Percentiles rank a stretch among this genome's conserved stretches.
Evolutionary conservation across 768 basidiomycete species (phyloP).

Genomic region (Psilocybe sp.): DNA sequence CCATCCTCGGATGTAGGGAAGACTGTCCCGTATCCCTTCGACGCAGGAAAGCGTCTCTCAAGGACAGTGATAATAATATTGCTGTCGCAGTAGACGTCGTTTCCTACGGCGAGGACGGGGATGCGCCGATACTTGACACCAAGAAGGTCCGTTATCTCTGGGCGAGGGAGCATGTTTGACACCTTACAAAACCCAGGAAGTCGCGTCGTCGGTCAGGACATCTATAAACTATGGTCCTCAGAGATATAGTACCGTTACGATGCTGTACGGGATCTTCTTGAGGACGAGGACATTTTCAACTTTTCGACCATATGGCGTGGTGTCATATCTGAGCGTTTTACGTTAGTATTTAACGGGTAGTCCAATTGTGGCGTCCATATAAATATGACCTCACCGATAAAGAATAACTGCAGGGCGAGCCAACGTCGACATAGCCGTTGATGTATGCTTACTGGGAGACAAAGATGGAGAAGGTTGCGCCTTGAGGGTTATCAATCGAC

Average conservation of each 20-base stretch:
- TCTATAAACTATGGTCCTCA: not conserved
- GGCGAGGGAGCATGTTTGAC: conserved; percentile 47
- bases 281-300: conserved; percentile 48
- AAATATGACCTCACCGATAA: conserved; percentile 38
- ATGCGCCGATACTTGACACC: conserved; percentile 58
- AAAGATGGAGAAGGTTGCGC: too few species aligned
- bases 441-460: not conserved
- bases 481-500: too few species aligned
- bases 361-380: too few species aligned
- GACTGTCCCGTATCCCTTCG: too few species aligned
- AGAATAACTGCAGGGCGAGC: conserved; percentile 32
- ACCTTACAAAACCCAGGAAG: conserved; percentile 33
- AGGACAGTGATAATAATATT: conserved; percentile 20
- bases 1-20: too few species aligned
- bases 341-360: not conserved
- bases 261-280: conserved; percentile 45
- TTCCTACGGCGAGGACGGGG: conserved; percentile 58
- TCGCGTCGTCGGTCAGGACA: not conserved
- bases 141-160: conserved; percentile 49
- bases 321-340: conserved; percentile 38
- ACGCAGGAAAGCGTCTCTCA: too few species aligned
- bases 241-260: conserved; percentile 41
- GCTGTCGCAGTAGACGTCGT: conserved; percentile 61
- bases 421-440: conserved; percentile 1
- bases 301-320: conserved; percentile 49